A percentile compares a stretch with the other conserved stretches of the same genome.
Conservation (phyloP, 306 rosid genomes). For the Cicer judaicum region DNA sequence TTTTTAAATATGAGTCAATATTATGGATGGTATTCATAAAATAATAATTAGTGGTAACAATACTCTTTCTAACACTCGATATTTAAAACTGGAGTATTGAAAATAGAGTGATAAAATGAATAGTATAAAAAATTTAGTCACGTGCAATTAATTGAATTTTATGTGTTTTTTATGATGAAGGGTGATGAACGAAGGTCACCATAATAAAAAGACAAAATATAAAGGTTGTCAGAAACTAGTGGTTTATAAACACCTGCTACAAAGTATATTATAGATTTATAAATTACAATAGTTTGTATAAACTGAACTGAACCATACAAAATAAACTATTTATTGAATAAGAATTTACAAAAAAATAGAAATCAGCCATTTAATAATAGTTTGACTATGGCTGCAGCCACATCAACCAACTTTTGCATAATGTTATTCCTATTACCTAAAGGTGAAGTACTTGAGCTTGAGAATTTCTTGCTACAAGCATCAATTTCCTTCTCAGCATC, state of each 20-base stretch:
- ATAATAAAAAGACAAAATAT: too few relatives aligned
- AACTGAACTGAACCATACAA: background rate
- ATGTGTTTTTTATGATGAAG: too few relatives aligned
- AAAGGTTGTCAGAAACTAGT: background rate
- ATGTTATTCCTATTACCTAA: slow-evolving; percentile 60
- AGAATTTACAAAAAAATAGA: slow-evolving; percentile 16
- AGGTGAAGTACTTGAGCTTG: slow-evolving; percentile 50
- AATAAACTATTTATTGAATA: background rate
- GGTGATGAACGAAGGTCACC: background rate
- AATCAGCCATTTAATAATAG: slow-evolving; percentile 54
- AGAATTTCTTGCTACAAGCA: slow-evolving; percentile 68
- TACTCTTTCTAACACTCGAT: too few relatives aligned
- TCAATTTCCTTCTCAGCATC: slow-evolving; percentile 72
- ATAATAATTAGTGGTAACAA: too few relatives aligned
- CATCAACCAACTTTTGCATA: slow-evolving; percentile 59
- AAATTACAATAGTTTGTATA: background rate
- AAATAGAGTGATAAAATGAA: too few relatives aligned
- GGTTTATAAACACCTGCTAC: background rate
- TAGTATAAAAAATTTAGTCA: too few relatives aligned
- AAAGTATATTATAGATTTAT: background rate
- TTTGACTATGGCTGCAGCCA: slow-evolving; percentile 69
- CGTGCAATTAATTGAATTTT: too few relatives aligned
- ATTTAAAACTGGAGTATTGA: too few relatives aligned
- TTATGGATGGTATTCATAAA: too few relatives aligned
- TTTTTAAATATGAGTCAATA: too few relatives aligned